Evolutionary conservation across 345 rosid genomes (phyloP).

Genomic region (Pugionium dolabratum): DNA sequence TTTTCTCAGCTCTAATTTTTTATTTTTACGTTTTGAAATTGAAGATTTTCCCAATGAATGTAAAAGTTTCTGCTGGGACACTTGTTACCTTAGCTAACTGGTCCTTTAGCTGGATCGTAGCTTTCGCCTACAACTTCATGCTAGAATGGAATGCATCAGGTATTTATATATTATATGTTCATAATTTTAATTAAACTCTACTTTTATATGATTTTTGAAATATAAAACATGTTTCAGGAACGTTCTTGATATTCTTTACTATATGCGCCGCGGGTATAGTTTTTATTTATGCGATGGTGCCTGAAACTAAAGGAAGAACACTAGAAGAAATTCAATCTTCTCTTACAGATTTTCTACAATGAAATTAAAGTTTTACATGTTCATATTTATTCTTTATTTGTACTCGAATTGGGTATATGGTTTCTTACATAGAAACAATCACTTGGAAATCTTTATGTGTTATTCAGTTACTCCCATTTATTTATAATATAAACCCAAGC

Average conservation of each 20-base stretch:
- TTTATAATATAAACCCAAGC: too few relatives aligned
- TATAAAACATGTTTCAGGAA: conserved; percentile 37
- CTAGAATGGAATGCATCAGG: conserved; percentile 56
- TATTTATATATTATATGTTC: conserved; percentile 11
- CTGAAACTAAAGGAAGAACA: conserved; percentile 61
- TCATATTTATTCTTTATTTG: background rate
- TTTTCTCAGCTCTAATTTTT: too few relatives aligned
- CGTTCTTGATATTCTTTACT: conserved; percentile 50
- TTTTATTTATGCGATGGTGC: conserved; percentile 50
- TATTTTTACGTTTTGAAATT: background rate
- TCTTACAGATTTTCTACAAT: conserved; percentile 30
- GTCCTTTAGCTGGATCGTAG: conserved; percentile 49
- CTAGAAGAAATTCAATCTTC: conserved; percentile 55
- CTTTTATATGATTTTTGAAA: too few relatives aligned
- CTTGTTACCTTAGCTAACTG: conserved; percentile 47
- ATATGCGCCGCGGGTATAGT: conserved; percentile 25
- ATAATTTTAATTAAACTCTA: background rate
- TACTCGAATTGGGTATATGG: too few relatives aligned
- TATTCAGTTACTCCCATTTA: too few relatives aligned
- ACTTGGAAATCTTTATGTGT: background rate
- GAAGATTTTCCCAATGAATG: conserved; percentile 57
- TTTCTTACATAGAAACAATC: background rate
- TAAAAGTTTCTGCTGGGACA: conserved; percentile 67
- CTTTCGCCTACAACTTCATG: conserved; percentile 56
- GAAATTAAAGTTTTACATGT: background rate